A percentile compares a stretch with the other conserved stretches of the same genome.
Evolutionary conservation across 2,329 filamentous ascomycete species (phyloP).

Genomic region (Laburnicola sp.): DNA sequence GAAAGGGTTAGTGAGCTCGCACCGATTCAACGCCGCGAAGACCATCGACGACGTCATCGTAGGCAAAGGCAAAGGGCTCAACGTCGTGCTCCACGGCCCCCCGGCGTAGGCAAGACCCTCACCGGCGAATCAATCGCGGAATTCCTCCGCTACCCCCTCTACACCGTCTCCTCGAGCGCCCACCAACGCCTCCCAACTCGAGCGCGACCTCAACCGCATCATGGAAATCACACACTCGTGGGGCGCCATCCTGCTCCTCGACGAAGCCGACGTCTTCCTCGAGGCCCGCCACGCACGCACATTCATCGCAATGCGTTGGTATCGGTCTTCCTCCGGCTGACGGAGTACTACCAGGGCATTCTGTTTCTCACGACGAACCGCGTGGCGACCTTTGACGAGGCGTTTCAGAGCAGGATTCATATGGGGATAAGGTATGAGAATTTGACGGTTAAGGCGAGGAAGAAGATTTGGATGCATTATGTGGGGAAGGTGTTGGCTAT

Average conservation of each 20-base stretch:
- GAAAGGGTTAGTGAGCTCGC: slow-evolving; percentile 78
- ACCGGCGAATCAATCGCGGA: slow-evolving; percentile 87
- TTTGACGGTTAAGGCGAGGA: slow-evolving; percentile 71
- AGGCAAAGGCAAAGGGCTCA: slow-evolving; percentile 84
- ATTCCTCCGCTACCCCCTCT: slow-evolving; percentile 77
- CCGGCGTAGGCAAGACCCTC: slow-evolving; percentile 85
- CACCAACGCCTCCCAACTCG: slow-evolving; percentile 70
- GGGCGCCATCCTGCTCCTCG: slow-evolving; percentile 82
- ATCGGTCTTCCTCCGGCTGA: slow-evolving; percentile 79
- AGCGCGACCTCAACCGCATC: slow-evolving; percentile 78
- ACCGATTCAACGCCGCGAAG: slow-evolving; percentile 78
- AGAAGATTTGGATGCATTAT: slow-evolving; percentile 82
- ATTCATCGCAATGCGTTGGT: slow-evolving; percentile 84
- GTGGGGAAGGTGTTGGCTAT: slow-evolving; percentile 67
- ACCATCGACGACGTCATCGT: slow-evolving; percentile 74
- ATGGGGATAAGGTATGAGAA: slow-evolving; percentile 81
- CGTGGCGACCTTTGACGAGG: slow-evolving; percentile 85
- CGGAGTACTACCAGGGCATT: slow-evolving; percentile 93
- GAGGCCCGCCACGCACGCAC: slow-evolving; percentile 83
- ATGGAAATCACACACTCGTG: slow-evolving; percentile 83
- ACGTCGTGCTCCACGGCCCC: slow-evolving; percentile 77
- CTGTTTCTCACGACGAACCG: slow-evolving; percentile 88
- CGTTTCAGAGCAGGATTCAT: slow-evolving; percentile 86
- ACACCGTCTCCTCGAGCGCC: slow-evolving; percentile 81
- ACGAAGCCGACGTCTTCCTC: slow-evolving; percentile 67